Evolutionary conservation across 2,329 filamentous ascomycete genomes (phyloP).

Genomic region (Chrysosporium queenslandicum): DNA sequence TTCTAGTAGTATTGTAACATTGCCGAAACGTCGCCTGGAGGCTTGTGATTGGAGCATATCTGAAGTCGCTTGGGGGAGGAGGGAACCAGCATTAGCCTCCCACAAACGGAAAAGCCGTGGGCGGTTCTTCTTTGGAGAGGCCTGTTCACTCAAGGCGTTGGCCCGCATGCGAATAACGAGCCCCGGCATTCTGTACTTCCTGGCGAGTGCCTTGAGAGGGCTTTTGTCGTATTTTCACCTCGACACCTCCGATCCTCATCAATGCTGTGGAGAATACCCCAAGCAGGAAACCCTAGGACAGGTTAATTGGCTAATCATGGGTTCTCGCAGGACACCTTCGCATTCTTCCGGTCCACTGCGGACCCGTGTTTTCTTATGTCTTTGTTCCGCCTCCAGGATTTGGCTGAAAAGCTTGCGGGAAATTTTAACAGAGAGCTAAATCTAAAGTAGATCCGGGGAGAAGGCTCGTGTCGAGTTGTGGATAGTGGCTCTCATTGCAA

Average conservation of each 20-base stretch:
- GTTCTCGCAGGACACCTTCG: not conserved
- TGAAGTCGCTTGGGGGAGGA: not conserved
- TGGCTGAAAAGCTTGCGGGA: not conserved
- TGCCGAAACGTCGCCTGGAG: not conserved
- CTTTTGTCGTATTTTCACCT: not conserved
- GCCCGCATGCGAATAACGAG: no score
- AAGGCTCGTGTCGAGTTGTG: not conserved
- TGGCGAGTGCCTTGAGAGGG: not conserved
- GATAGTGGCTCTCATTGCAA: not conserved
- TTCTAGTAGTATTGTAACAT: not conserved
- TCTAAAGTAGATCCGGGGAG: not conserved
- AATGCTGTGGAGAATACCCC: not conserved
- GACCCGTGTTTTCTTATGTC: not conserved
- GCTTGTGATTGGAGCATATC: not conserved
- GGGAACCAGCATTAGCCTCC: not conserved
- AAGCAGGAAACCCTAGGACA: not conserved
- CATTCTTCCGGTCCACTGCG: not conserved
- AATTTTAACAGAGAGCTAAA: not conserved
- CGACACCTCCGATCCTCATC: not conserved
- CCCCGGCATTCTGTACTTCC: not conserved
- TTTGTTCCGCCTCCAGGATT: conserved; percentile 1
- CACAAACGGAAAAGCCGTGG: no score
- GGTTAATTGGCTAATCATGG: not conserved
- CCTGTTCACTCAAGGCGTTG: no score
- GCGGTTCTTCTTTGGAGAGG: no score